Evolutionary conservation across 345 rosid species (phyloP), one percentile per base, ranked within the genome.

Genomic region (Lumnitzera littorea): DNA sequence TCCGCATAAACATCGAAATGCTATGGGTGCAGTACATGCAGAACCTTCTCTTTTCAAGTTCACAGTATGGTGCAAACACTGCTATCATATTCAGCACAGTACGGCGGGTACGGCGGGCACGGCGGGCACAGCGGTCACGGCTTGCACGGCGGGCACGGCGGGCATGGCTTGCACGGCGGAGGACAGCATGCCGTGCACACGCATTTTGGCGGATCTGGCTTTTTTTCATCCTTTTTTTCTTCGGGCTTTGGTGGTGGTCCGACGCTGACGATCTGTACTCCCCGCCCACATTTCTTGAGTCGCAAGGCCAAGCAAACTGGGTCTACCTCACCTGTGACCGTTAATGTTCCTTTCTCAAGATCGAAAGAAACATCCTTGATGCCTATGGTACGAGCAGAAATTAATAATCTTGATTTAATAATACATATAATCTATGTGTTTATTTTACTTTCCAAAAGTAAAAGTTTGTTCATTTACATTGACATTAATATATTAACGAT

Each of bases 231-330:
- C 17, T 48, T 48, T 48, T 48, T 48, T 48, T 64, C 52, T 12
- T 25, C 5, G 16, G 67, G 48, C 15, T 63, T 27, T 43, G 67
- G 60, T 15, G 67, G 66, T 25, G 50, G 60, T 43, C 57, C 62
- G 48, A 57, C 36, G 1, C 62, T 50, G 0, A 11, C 58, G 56
- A 65, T 58, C 13, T 56, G 55, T 0, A 24, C 62, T 2, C 25
- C 16, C 17, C 29, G 17, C 50, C 56, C 50, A 13, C 62, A 50
- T 52, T 65, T 65, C 69, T 51, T 63, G 2, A 63, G 48, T 50
- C 20, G 31, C 47, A 46, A 46, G 11, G 48, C 55, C 17, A 63
- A 6, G 12, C 60, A 63, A 43, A 63, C 60, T 1, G 67, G 67
- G 25, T 63, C 67, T 11, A 63, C 59, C 11, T 16, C 25, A 25